Base-by-base conservation (phyloP, 768 basidiomycete species). In the Gloeostereum incarnatum region DNA sequence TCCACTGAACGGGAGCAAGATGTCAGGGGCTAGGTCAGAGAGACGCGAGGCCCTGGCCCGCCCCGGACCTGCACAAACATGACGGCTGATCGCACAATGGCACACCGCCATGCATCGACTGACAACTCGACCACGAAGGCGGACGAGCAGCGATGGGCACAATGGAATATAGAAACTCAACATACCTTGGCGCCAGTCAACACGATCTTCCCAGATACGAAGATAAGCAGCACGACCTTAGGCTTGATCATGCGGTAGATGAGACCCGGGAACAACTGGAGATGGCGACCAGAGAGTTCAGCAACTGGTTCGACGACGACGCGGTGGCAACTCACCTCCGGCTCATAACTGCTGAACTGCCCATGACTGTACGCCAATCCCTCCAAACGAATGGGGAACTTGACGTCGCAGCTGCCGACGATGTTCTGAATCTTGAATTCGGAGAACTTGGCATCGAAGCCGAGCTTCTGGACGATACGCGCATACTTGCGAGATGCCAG, bases 401-500 rank as follows among this genome's bases (percentile, higher is more conserved):
- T 94, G 55, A 97, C 94, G 56, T 99, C 94, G 61, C 94, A 97
- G 55, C 81, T 85, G 32, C 93, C 94, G 23, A 98, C 96, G 34
- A 98, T 98, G 61, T 98, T 99, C 71, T 98, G 94, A 36, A 98
- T 98, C 67, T 98, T 99, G 71, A 98, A 98, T 61, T 99, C 94
- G 27, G 89, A 90, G 60, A 98, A 98, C 66, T 97, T 97, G 51
- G 94, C 93, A 46, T 98, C 94, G 62, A 99, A 99, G 20, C 96
- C 96, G 38, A 98, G 81, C 63, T 99, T 98, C 69, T 98, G 96
- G 27, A 99, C 92, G 55, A 99, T 99, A 37, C 96, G 83, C 32
- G 96, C 96, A 62, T 98, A 98, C 65, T 99, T 99, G 57, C 94
- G 82, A 50, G 92, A 94, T 36, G 96, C 94, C 45, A 98, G 68